Conservation (phyloP, 441 rosid species). For the Gossypium laxum region DNA sequence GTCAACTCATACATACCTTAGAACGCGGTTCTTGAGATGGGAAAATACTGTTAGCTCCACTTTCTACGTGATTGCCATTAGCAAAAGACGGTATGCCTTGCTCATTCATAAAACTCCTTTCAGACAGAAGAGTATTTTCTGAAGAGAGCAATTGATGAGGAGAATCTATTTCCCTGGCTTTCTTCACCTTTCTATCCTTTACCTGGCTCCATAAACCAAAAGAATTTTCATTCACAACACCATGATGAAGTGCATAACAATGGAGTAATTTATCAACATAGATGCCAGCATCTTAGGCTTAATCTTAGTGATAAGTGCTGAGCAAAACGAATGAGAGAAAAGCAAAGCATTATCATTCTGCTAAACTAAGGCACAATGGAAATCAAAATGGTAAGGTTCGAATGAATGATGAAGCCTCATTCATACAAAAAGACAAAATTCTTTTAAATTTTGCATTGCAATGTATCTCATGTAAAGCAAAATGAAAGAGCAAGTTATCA, state of each 20-base stretch:
- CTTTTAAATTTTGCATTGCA: neutral
- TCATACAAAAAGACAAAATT: neutral
- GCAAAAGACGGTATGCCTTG: slow-evolving; percentile 17
- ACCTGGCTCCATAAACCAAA: slow-evolving; percentile 31
- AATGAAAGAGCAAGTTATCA: neutral
- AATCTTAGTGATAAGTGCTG: neutral
- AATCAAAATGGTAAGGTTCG: neutral
- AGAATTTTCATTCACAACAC: neutral
- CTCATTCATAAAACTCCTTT: slow-evolving; percentile 40
- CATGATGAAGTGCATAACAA: slow-evolving; percentile 7
- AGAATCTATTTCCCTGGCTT: slow-evolving; percentile 34
- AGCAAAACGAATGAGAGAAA: neutral
- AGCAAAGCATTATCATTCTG: neutral
- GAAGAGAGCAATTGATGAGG: slow-evolving; percentile 31
- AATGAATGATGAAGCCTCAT: neutral
- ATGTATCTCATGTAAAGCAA: neutral
- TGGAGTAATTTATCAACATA: neutral
- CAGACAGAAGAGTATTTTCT: slow-evolving; percentile 53
- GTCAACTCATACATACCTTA: slow-evolving; percentile 29
- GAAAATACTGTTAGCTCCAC: slow-evolving; percentile 14
- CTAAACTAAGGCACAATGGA: neutral
- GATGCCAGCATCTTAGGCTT: neutral
- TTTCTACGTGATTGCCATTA: slow-evolving; percentile 33
- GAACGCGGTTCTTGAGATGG: slow-evolving; percentile 22
- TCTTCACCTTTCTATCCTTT: slow-evolving; percentile 43